A percentile compares a stretch with the other conserved stretches of the same genome.
phyloP scores from a whole-genome alignment of 176 grass and related monocot species.

The Elaeis guineensis region DNA sequence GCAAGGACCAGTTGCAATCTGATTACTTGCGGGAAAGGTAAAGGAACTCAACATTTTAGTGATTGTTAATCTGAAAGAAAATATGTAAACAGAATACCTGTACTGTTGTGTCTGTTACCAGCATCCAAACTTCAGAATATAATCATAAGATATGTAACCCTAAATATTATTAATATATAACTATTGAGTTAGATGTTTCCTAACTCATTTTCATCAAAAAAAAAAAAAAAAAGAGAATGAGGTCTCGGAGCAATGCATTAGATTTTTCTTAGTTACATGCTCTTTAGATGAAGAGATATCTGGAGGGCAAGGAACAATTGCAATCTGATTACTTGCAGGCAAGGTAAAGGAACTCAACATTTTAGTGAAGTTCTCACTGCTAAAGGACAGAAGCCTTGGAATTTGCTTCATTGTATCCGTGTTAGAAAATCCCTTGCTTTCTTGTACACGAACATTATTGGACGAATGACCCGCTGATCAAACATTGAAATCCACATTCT shows the following conservation, averaged over 20 bases:
- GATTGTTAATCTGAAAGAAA: too few relatives aligned
- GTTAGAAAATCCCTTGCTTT: constrained; percentile 16
- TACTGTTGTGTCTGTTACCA: too few relatives aligned
- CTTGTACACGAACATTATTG: constrained; percentile 37
- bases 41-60: constrained; percentile 14
- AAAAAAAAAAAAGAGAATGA: too few relatives aligned
- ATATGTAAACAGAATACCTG: too few relatives aligned
- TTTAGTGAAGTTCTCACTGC: constrained; percentile 9
- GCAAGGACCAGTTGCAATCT: constrained; percentile 5
- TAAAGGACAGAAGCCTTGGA: constrained; percentile 9
- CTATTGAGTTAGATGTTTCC: too few relatives aligned
- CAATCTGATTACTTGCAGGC: not conserved
- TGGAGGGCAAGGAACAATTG: constrained; percentile 19
- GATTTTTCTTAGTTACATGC: constrained; percentile 25
- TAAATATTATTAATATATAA: too few relatives aligned
- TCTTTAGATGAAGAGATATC: constrained; percentile 42
- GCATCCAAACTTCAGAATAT: too few relatives aligned
- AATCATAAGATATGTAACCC: too few relatives aligned
- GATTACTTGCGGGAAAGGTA: constrained; percentile 12
- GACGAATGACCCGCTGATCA: constrained; percentile 35
- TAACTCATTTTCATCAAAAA: too few relatives aligned
- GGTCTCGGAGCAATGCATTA: too few relatives aligned
- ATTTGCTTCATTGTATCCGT: constrained; percentile 15
- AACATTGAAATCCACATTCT: constrained; percentile 54
- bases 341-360: constrained; percentile 28